Evolutionary conservation across 768 basidiomycete genomes (phyloP), one percentile per base, ranked within the genome.

Genomic region (Lactarius quietus): DNA sequence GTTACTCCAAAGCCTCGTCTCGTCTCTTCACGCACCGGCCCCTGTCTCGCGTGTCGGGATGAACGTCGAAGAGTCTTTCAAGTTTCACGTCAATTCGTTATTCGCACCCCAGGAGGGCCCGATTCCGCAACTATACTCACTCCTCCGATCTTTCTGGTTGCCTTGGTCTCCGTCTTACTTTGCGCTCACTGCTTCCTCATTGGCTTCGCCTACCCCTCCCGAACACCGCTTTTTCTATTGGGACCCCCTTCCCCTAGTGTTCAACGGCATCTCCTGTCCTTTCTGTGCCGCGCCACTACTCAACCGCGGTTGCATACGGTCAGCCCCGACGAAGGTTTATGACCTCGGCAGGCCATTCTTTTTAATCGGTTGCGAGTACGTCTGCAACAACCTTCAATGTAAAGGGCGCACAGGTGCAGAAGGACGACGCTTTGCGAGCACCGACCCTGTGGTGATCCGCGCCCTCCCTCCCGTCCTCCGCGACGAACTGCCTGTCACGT

Each of bases 151-250:
- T 0, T 92, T 93, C 69, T 92, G 91, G 91, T 79, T 93, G 17
- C 90, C 90, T 0, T 86, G 85, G 0, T 90, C 89, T 0, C 90
- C 91, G 0, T 80, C 86, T 0, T 92, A 90, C 71, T 89, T 91
- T 69, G 84, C 86, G 0, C 79, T 91, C 43, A 91, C 90, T 12
- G 88, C 88, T 29, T 90, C 89, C 1, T 82, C 88, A 1, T 84
- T 85, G 12, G 83, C 82, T 8, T 79, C 86, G 14, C 85, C 89
- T 43, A 88, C 84, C 0, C 85, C 87, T 2, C 86, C 87, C 7
- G 86, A 90, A 61, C 87, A 92, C 68, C 84, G 83, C 4, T 93
- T 93, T 75, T 77, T 93, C n/a, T 93, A 90, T 70, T 93, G 91
- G 91, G 91, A 93, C 66, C 91, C 91, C 0, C 86, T 87, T 57